Evolutionary conservation across 2,329 filamentous ascomycete species (phyloP), one percentile per base, ranked within the genome.

Genomic region (Phoma herbarum): DNA sequence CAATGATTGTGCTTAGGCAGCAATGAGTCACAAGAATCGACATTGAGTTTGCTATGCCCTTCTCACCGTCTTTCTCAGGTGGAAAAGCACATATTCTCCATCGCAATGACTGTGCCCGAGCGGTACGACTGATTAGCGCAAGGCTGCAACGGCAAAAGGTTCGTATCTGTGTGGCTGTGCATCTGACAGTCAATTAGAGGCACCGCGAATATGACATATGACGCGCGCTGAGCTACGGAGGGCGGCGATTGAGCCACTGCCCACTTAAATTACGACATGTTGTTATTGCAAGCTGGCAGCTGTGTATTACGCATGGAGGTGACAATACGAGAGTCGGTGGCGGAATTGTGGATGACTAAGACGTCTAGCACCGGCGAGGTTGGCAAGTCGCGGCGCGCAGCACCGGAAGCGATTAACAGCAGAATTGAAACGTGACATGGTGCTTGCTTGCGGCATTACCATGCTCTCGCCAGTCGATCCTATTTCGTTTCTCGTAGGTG

Each of bases 111-210:
- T 42, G 43, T 16, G 52, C 44, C 44, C 35, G n/a, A 18, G 18
- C 22, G 52, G 41, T 33, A 12, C 51, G 23, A 10, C n/a, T 23
- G n/a, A 18, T 35, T 54, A 54, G 52, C 52, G 44, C 52, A 54
- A 54, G 52, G 52, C 52, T 48, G 52, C 35, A 2, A 41, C 11
- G 11, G 51, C 23, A 35, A 20, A 23, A n/a, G 7, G 51, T 10
- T 14, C 25, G 31, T 23, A 22, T 29, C 23, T n/a, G 35, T 28
- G 52, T 48, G 52, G 52, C 52, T 48, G 52, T 48, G 52, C 18
- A 31, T 16, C 10, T 7, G 10, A 16, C 14, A 23, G 18, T 44
- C 35, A 33, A 54, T 56, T 44, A 20, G 9, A 22, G 6, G 5
- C 16, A n/a, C 11, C 28, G 12, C 16, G 10, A 1, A 7, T 16